Conservation (phyloP, 306 rosid species). For the Castanospermum australe region DNA sequence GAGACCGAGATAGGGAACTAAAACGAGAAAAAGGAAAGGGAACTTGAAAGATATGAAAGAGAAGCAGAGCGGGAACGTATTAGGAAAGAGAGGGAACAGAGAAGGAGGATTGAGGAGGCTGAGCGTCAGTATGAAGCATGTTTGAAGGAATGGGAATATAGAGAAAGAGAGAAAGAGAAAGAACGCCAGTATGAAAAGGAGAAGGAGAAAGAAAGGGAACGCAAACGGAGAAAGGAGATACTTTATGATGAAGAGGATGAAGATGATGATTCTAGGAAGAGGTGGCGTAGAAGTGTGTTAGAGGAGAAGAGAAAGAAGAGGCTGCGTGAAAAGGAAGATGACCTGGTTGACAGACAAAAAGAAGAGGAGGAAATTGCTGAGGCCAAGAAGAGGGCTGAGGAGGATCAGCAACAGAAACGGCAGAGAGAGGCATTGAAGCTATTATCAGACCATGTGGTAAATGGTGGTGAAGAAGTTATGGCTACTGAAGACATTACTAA, state of each 20-base stretch:
- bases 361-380: constrained; percentile 94
- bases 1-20: constrained; percentile 84
- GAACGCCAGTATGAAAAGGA: constrained; percentile 91
- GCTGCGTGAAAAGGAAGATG: constrained; percentile 88
- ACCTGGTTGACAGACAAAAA: constrained; percentile 66
- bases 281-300: constrained; percentile 82
- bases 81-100: constrained; percentile 95
- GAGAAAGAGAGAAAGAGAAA: constrained; percentile 93
- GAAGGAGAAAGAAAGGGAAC: constrained; percentile 93
- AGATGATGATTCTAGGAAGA: constrained; percentile 89
- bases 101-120: constrained; percentile 82
- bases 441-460: constrained; percentile 41
- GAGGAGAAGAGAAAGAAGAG: constrained; percentile 96
- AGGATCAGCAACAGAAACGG: constrained; percentile 62
- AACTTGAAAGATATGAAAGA: constrained; percentile 93
- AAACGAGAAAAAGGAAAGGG: constrained; percentile 94
- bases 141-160: constrained; percentile 95
- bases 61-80: constrained; percentile 96
- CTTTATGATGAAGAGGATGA: constrained; percentile 94
- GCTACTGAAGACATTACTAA: constrained; percentile 43
- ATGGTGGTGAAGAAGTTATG: constrained; percentile 41
- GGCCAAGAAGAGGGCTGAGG: constrained; percentile 73
- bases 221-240: constrained; percentile 86
- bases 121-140: constrained; percentile 85
- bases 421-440: constrained; percentile 64